These are phyloP conservation scores for Alternaria panax DNA, from an alignment of 2,329 filamentous ascomycete genomes.

Conservation along the genomic window DNA sequence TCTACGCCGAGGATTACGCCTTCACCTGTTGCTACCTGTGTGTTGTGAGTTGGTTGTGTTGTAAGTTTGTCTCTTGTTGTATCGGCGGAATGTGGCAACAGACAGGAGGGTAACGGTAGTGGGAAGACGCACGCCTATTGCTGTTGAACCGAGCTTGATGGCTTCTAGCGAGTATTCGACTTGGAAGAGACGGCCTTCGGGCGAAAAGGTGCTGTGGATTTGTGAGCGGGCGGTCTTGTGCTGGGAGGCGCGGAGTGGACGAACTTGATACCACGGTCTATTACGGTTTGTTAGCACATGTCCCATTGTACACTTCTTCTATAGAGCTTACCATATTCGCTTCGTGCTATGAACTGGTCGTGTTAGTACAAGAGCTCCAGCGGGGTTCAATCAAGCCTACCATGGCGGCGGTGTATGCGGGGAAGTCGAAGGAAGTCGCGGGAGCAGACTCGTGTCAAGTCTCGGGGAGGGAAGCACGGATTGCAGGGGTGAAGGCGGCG, in stretches of 20 bases:
- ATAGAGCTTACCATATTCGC: constrained; percentile 87
- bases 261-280: constrained; percentile 98
- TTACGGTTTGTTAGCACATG: constrained; percentile 25
- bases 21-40: constrained; percentile 81
- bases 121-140: constrained; percentile 75
- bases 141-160: constrained; percentile 98
- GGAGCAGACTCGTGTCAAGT: not conserved
- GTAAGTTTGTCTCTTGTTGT: constrained; percentile 15
- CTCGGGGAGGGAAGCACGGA: not conserved
- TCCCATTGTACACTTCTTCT: constrained; percentile 6
- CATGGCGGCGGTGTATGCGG: constrained; percentile 37
- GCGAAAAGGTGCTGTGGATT: constrained; percentile 87
- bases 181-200: constrained; percentile 99
- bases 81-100: not conserved
- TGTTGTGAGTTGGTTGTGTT: constrained; percentile 51
- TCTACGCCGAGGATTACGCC: constrained; percentile 97
- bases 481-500: not conserved
- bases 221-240: constrained; percentile 32
- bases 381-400: constrained; percentile 37
- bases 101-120: not conserved
- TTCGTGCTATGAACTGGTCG: constrained; percentile 92
- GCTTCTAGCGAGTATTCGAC: constrained; percentile 99
- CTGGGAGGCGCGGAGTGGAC: constrained; percentile 45
- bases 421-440: not conserved
- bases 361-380: constrained; percentile 44